A percentile compares a stretch with the other conserved stretches of the same genome.
Evolutionary conservation across 2,329 filamentous ascomycete species (phyloP).

Genomic region (Xylariales sp.): DNA sequence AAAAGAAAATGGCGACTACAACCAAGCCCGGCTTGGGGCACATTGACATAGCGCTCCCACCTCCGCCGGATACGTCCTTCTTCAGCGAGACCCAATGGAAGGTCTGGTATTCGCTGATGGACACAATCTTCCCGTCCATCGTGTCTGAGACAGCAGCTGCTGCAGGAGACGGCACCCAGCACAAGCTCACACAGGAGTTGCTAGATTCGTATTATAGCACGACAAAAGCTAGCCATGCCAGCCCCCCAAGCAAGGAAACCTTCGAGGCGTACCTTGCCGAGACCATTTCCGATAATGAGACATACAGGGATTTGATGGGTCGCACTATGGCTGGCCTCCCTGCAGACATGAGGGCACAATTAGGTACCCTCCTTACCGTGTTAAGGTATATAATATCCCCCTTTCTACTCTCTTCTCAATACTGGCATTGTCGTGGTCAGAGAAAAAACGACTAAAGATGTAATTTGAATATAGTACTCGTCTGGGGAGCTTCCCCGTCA

Average conservation of each 20-base stretch:
- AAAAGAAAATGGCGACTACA: background rate
- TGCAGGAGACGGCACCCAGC: slow-evolving; percentile 13
- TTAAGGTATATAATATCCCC: slow-evolving; percentile 1
- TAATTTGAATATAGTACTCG: slow-evolving; percentile 35
- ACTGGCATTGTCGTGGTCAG: background rate
- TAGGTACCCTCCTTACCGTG: slow-evolving; percentile 2
- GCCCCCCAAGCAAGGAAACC: slow-evolving; percentile 16
- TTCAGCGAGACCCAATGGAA: slow-evolving; percentile 28
- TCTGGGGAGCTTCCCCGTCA: slow-evolving; percentile 45
- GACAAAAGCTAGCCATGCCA: slow-evolving; percentile 11
- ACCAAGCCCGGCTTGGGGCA: background rate
- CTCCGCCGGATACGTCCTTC: slow-evolving; percentile 4
- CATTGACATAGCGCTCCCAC: slow-evolving; percentile 1
- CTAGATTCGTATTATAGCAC: slow-evolving; percentile 28
- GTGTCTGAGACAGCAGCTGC: slow-evolving; percentile 14
- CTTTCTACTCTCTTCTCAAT: background rate
- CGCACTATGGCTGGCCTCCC: slow-evolving; percentile 13
- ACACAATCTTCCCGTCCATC: slow-evolving; percentile 40
- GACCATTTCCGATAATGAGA: slow-evolving; percentile 32
- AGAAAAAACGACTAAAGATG: too few species aligned
- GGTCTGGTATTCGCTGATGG: slow-evolving; percentile 27
- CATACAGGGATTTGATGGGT: slow-evolving; percentile 35
- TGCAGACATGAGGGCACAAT: slow-evolving; percentile 1
- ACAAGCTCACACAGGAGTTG: slow-evolving; percentile 26
- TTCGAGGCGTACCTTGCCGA: slow-evolving; percentile 35